Conservation (phyloP, 2,329 filamentous ascomycete genomes). For the Penicillium sclerotigenum region DNA sequence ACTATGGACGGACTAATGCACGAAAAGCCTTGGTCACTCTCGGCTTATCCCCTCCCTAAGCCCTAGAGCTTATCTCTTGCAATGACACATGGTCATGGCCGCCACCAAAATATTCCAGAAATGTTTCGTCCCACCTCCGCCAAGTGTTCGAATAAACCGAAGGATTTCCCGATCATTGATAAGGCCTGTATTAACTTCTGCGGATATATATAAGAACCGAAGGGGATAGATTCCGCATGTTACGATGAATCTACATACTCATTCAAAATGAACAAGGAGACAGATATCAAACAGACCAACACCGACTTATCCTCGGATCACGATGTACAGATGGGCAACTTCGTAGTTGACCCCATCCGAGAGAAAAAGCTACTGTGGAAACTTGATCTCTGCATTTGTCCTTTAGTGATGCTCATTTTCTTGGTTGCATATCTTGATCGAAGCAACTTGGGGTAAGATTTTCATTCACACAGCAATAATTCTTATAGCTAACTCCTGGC, state of each 20-base stretch:
- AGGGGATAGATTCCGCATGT: not conserved
- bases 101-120: not conserved
- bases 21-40: not conserved
- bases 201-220: conserved; percentile 6
- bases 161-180: conserved; percentile 9
- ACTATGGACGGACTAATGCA: not conserved
- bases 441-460: conserved; percentile 45
- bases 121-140: not conserved
- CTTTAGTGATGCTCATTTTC: conserved; percentile 51
- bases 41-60: not conserved
- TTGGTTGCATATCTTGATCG: conserved; percentile 51
- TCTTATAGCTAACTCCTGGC: not conserved
- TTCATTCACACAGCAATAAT: not conserved
- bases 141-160: conserved; percentile 11
- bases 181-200: not conserved
- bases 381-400: conserved; percentile 42
- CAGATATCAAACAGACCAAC: conserved; percentile 6
- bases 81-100: not conserved
- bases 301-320: conserved; percentile 7
- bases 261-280: conserved; percentile 7
- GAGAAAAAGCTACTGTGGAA: conserved; percentile 43
- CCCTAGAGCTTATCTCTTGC: not conserved
- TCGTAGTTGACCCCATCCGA: conserved; percentile 36
- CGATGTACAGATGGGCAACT: conserved; percentile 12
- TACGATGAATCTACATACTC: not conserved